These are phyloP conservation scores for Phoma sp. DNA, from an alignment of 2,329 filamentous ascomycete genomes.

Conservation along the genomic window DNA sequence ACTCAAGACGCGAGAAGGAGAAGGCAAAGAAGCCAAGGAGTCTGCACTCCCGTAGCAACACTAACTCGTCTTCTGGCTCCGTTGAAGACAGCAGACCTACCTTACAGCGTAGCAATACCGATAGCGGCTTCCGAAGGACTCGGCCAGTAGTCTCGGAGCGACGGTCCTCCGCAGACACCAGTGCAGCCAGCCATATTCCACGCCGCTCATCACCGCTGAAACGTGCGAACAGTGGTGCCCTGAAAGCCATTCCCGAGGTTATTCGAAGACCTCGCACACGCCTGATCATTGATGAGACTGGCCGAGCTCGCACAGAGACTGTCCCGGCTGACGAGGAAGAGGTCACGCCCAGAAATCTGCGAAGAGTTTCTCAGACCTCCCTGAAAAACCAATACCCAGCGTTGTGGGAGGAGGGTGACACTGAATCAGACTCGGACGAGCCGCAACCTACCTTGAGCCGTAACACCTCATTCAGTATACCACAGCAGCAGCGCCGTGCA, in stretches of 20 bases:
- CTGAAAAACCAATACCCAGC: conserved; percentile 52
- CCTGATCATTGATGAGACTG: conserved; percentile 58
- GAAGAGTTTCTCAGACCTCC: conserved; percentile 35
- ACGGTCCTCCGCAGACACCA: conserved; percentile 29
- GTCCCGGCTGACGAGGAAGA: conserved; percentile 46
- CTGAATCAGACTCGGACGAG: conserved; percentile 48
- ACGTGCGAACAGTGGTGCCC: conserved; percentile 50
- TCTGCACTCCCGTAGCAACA: conserved; percentile 51
- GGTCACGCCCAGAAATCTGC: conserved; percentile 36
- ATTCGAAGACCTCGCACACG: conserved; percentile 52
- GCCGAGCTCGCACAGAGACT: conserved; percentile 57
- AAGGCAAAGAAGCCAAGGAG: conserved; percentile 39
- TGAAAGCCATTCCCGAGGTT: conserved; percentile 57
- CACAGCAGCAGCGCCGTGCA: conserved; percentile 39
- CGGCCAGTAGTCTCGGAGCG: conserved; percentile 42
- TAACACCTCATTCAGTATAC: conserved; percentile 46
- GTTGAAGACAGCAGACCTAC: conserved; percentile 40
- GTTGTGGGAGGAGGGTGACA: conserved; percentile 53
- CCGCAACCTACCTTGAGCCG: conserved; percentile 41
- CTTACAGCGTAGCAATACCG: conserved; percentile 57
- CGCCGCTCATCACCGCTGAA: conserved; percentile 58
- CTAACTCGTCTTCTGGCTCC: conserved; percentile 49
- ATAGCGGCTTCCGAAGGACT: conserved; percentile 48
- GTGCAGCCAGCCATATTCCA: conserved; percentile 43
- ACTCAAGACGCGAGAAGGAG: conserved; percentile 46